Evolutionary conservation across 805 yeast genomes (phyloP).

Genomic region (Geotrichum ghanense): DNA sequence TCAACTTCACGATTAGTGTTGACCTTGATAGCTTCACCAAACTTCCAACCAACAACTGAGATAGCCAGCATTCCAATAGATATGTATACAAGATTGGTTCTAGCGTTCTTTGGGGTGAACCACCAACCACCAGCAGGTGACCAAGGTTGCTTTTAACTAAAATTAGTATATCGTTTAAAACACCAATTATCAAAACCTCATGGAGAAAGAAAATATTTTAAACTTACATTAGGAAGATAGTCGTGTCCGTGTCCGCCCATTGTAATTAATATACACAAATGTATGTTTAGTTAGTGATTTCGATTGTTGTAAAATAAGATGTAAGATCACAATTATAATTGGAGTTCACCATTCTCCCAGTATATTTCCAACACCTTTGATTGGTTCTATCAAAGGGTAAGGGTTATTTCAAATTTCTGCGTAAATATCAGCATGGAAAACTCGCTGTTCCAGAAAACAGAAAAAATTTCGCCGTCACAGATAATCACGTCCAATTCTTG

Average conservation of each 20-base stretch:
- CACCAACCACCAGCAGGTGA: constrained; percentile 49
- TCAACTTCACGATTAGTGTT: constrained; percentile 29
- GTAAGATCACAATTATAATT: too few relatives aligned
- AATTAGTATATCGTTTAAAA: constrained; percentile 2
- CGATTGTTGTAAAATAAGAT: background rate
- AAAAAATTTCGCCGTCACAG: background rate
- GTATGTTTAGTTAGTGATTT: background rate
- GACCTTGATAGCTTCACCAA: constrained; percentile 29
- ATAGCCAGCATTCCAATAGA: constrained; percentile 30
- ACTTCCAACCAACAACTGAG: constrained; percentile 24
- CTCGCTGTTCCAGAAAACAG: background rate
- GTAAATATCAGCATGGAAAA: constrained; percentile 1
- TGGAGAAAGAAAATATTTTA: too few relatives aligned
- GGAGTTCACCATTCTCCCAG: too few relatives aligned
- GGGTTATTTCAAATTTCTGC: background rate
- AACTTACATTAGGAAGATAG: constrained; percentile 2
- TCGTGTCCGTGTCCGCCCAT: constrained; percentile 4
- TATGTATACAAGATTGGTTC: constrained; percentile 32
- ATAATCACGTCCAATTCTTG: too few relatives aligned
- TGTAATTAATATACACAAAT: background rate
- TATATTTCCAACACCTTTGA: background rate
- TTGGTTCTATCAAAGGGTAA: background rate
- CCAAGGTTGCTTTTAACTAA: constrained; percentile 18
- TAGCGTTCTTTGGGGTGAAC: constrained; percentile 41
- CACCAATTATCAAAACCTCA: background rate